These are phyloP conservation scores for Barnettozyma sp. DNA, from an alignment of 805 yeast genomes.

Conservation along the genomic window DNA sequence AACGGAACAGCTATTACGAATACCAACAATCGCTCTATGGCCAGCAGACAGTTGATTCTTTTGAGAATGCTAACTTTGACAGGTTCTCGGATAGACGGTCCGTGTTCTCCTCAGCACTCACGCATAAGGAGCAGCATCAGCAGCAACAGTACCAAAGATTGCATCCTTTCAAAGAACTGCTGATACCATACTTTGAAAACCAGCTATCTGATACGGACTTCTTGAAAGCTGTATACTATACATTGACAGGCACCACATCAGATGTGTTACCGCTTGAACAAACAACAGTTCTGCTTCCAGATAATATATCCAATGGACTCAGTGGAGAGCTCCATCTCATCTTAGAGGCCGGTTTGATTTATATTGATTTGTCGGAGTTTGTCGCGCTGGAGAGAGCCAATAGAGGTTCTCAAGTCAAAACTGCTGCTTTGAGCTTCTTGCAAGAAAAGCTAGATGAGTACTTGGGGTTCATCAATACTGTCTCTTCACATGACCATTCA, in stretches of 20 bases:
- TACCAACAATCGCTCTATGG: conserved; percentile 8
- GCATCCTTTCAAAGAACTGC: conserved; percentile 25
- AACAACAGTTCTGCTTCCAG: conserved; percentile 38
- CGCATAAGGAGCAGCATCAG: conserved; percentile 5
- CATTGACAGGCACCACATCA: conserved; percentile 58
- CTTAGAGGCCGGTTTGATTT: conserved; percentile 69
- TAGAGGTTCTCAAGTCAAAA: conserved; percentile 46
- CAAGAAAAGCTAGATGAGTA: conserved; percentile 37
- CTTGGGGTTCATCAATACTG: conserved; percentile 34
- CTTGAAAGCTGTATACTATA: conserved; percentile 41
- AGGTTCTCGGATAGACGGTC: conserved; percentile 33
- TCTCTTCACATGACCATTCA: conserved; percentile 33
- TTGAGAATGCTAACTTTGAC: conserved; percentile 31
- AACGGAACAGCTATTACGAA: conserved; percentile 4
- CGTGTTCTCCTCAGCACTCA: conserved; percentile 23
- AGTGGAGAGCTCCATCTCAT: conserved; percentile 49
- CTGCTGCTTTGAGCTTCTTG: conserved; percentile 50
- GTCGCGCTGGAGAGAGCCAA: conserved; percentile 27
- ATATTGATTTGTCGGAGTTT: conserved; percentile 35
- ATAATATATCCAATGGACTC: conserved; percentile 45
- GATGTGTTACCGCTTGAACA: conserved; percentile 41
- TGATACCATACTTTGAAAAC: conserved; percentile 30
- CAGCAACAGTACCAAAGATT: too few relatives aligned
- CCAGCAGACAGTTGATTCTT: conserved; percentile 33
- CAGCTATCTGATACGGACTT: conserved; percentile 36